phyloP scores from a whole-genome alignment of 768 basidiomycete species.

The Baorangia bicolor region DNA sequence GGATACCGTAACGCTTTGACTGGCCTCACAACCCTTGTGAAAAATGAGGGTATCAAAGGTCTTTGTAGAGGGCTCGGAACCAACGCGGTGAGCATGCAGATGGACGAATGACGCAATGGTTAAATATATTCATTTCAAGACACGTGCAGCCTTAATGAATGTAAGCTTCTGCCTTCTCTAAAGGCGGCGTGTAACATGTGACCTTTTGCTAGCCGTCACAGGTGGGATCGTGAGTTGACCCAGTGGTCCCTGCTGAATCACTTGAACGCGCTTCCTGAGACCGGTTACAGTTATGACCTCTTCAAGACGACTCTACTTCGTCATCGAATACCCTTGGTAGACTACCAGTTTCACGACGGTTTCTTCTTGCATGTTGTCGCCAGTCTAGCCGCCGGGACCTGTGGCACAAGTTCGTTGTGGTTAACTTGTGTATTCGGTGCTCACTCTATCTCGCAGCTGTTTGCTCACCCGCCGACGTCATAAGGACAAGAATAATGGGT shows the following conservation, averaged over 20 bases:
- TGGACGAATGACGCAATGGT: neutral
- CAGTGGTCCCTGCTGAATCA: neutral
- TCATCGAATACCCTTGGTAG: constrained; percentile 50
- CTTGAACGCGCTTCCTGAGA: neutral
- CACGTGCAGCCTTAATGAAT: constrained; percentile 73
- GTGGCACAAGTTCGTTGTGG: constrained; percentile 66
- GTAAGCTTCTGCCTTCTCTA: constrained; percentile 37
- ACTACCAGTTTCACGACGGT: constrained; percentile 64
- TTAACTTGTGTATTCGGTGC: neutral
- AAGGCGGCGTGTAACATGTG: constrained; percentile 2
- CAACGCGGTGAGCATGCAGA: constrained; percentile 56
- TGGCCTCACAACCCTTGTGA: constrained; percentile 65
- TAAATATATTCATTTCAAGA: constrained; percentile 32
- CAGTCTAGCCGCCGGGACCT: constrained; percentile 68
- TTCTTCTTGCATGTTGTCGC: constrained; percentile 65
- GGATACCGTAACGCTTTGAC: constrained; percentile 77
- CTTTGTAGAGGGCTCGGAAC: constrained; percentile 74
- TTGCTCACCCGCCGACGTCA: constrained; percentile 75
- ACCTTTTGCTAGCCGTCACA: constrained; percentile 58
- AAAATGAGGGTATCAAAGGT: constrained; percentile 67
- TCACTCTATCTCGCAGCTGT: constrained; percentile 48
- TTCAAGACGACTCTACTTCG: constrained; percentile 62
- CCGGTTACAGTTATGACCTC: constrained; percentile 62
- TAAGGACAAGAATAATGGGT: constrained; percentile 76
- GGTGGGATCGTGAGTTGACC: constrained; percentile 71